These are phyloP conservation scores for Vitis hybrid DNA, from an alignment of 177 flowering plant genomes.

Conservation along the genomic window DNA sequence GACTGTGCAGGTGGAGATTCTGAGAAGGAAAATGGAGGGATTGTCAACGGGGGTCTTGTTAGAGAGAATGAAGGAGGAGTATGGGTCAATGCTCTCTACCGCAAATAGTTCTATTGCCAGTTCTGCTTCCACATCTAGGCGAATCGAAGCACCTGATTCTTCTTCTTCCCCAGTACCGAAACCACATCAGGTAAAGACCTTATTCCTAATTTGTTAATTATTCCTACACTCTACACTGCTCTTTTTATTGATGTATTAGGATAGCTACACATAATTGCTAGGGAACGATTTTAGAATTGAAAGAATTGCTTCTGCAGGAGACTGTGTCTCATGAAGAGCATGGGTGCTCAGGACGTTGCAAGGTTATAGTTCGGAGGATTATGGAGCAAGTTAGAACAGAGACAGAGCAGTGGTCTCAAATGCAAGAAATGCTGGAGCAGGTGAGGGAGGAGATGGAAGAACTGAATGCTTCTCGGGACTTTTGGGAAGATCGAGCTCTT, in stretches of 20 bases:
- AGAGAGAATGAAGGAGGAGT: constrained; percentile 70
- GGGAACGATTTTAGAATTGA: not conserved
- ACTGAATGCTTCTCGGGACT: constrained; percentile 66
- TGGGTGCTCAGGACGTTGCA: constrained; percentile 76
- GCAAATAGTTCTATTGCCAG: constrained; percentile 38
- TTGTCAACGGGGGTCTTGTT: constrained; percentile 60
- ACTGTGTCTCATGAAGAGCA: constrained; percentile 22
- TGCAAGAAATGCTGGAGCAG: constrained; percentile 82
- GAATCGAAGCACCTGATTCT: constrained; percentile 35
- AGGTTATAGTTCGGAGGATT: constrained; percentile 58
- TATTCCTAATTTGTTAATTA: not conserved
- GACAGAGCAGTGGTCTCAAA: constrained; percentile 93
- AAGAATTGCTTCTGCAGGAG: constrained; percentile 29
- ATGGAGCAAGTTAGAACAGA: constrained; percentile 80
- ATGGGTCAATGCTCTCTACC: constrained; percentile 46
- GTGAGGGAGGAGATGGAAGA: constrained; percentile 87
- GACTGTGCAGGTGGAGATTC: constrained; percentile 48
- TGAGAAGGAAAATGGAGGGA: constrained; percentile 63
- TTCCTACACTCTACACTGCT: constrained; percentile 4
- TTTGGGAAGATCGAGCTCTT: constrained; percentile 79
- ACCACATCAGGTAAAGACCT: constrained; percentile 23
- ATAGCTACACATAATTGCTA: not conserved
- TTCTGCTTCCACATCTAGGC: constrained; percentile 52
- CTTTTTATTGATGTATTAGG: not conserved
- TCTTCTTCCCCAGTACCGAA: constrained; percentile 20